Base-by-base conservation (phyloP, 2,329 filamentous ascomycete genomes). In the Clarireedia monteithiana region DNA sequence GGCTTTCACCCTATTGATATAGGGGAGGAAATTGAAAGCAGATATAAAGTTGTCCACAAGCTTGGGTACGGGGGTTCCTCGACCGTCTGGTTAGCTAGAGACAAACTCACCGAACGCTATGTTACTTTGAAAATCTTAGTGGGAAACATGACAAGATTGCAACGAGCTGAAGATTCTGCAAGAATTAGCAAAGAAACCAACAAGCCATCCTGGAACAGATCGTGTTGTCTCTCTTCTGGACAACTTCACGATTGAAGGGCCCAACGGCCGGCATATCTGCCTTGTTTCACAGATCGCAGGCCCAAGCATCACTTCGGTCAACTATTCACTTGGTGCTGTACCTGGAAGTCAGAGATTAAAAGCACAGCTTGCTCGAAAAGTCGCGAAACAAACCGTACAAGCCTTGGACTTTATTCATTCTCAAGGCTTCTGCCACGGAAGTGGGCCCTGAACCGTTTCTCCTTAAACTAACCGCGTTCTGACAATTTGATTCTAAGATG, bases 211-310 rank as follows among this genome's bases (percentile, higher is more conserved):
- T 3, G 48, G 48, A 10, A 15, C 26, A 12, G 23, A 50, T 17
- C 27, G 17, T 50, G 27, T 50, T 24, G 23, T 50, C 30, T 24
- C 9, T 5, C 48, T 50, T 5, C 9, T 64, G 17, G 56, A 62
- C 53, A 53, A 60, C 17, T 64, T 64, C 44, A 56, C 40, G 39
- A 59, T 62, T 26, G 36, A 62, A 2, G 74, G 75, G 6, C 73
- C 73, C 6, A 77, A 77, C 63, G 73, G 75, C 9, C 65, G 34
- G 3, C 74, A 78, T 58, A 59, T 66, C 15, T 78, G 74, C 60
- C 62, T 77, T 0, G 70, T 77, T 5, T 53, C 49, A 30, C 53
- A 60, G 15, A 56, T 60, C 15, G 47, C 34, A 34, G 47, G 47
- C 6, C 34, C 34, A 38, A 49, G 44, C 23, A 27, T 47, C 23